Evolutionary conservation across 2,329 filamentous ascomycete species (phyloP).

Genomic region (Pseudogymnoascus sp.): DNA sequence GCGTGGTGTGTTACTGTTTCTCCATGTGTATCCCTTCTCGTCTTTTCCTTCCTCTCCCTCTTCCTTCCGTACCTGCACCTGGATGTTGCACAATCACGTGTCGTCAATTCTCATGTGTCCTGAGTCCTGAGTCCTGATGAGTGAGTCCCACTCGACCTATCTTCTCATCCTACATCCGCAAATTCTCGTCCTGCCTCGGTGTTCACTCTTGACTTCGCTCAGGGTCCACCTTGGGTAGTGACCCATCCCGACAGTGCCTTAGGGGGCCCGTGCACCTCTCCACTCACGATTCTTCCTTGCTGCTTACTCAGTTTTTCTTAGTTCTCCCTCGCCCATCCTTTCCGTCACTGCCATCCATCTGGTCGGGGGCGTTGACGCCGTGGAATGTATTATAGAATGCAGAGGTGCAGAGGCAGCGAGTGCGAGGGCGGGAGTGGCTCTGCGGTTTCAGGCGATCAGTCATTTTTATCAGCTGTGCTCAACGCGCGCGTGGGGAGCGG

Average conservation of each 20-base stretch:
- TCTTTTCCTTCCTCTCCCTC: not conserved
- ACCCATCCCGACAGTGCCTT: not conserved
- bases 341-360: not conserved
- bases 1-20: no score
- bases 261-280: not conserved
- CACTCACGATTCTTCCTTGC: not conserved
- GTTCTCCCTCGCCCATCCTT: not conserved
- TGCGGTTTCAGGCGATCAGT: not conserved
- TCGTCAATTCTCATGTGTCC: not conserved
- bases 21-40: not conserved
- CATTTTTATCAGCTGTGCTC: not conserved
- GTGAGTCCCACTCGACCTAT: not conserved
- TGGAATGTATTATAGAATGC: not conserved
- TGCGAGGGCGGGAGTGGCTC: not conserved
- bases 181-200: not conserved
- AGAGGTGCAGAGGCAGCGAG: not conserved
- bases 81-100: not conserved
- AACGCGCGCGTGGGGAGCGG: not conserved
- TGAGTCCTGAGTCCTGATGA: not conserved
- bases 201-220: not conserved
- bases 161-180: not conserved
- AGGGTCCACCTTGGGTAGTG: not conserved
- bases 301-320: no score
- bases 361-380: not conserved
- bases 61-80: not conserved